A percentile compares a stretch with the other conserved stretches of the same genome.
Evolutionary conservation across 441 rosid genomes (phyloP).

Genomic region (Metrosideros polymorpha): DNA sequence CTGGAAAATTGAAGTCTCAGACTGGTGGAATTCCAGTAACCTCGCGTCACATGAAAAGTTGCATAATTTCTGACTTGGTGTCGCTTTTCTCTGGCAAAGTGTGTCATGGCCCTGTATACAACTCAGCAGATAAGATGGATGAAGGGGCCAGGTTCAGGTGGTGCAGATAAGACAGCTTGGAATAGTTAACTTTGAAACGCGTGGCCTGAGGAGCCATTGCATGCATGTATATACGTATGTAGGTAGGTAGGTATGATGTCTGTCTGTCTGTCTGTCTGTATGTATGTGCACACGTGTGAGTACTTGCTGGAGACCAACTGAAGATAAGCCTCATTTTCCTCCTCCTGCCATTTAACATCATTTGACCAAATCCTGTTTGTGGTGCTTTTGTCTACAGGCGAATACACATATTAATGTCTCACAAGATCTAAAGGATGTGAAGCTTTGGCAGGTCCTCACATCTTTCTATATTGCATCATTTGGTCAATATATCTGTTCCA

Average conservation of each 20-base stretch:
- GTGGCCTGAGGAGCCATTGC: not conserved
- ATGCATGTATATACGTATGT: not conserved
- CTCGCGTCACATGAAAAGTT: not conserved
- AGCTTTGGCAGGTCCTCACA: constrained; percentile 90
- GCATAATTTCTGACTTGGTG: not conserved
- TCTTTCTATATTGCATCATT: not conserved
- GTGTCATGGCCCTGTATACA: not conserved
- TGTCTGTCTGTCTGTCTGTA: not conserved
- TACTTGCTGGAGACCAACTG: not conserved
- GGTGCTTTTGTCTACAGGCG: constrained; percentile 40
- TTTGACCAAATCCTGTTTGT: not conserved
- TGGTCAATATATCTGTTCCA: not conserved
- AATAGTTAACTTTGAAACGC: not conserved
- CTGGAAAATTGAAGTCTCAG: not conserved
- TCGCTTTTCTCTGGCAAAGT: not conserved
- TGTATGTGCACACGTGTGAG: not conserved
- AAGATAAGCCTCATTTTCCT: not conserved
- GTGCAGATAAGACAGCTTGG: not conserved
- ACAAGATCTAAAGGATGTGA: constrained; percentile 92
- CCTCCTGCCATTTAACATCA: not conserved
- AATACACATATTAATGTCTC: constrained; percentile 90
- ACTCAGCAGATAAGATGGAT: not conserved
- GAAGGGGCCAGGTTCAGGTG: not conserved
- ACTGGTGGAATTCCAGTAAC: not conserved
- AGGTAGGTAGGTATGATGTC: not conserved